Base-by-base conservation (phyloP, 345 rosid genomes). In the Stellera chamaejasme region DNA sequence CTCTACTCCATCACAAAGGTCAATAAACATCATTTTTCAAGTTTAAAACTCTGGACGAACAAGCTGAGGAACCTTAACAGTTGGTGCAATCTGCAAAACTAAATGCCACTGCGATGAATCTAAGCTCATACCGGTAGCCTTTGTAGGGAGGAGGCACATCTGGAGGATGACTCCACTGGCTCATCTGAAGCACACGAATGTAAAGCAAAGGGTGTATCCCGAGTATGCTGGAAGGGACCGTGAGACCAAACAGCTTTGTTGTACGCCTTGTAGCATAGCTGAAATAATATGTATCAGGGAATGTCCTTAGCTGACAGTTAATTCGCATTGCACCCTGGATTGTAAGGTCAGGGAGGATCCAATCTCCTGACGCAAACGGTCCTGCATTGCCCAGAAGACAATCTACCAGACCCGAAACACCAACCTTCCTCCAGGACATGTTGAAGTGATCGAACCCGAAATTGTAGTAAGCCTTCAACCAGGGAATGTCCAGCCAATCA, bases 291-390 rank as follows among this genome's bases (percentile, higher is more conserved):
- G 99, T 93, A 62, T 70, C 58, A 5, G 87, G 82, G 56, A 93
- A 93, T 3, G 95, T 93, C 15, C 76, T 76, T 5, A 93, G 69
- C 66, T 66, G 65, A 47, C 66, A 44, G 45, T 93, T 93, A 55
- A 84, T 65, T 64, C 48, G 53, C 66, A 83, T 63, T 10, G 99
- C 78, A 10, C 96, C 97, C 69, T 93, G 92, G 66, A 93, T 79
- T 5, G 99, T 87, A 54, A 93, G 94, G 59, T 93, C 99, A 13
- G 99, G 92, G 36, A 93, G 80, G 56, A 93, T 83, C 99, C 99
- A 93, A 61, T 93, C 99, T 52, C 75, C 92, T 0, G 93, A 68
- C 12, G 88, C 82, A 50, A 89, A 83, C 19, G 99, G 99, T 3
- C 99, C 97, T 6, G 81, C 50, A 53, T 83, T 86, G 44, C 97